Conservation (phyloP, 106 monocot genomes). For the Ottelia alismoides region DNA sequence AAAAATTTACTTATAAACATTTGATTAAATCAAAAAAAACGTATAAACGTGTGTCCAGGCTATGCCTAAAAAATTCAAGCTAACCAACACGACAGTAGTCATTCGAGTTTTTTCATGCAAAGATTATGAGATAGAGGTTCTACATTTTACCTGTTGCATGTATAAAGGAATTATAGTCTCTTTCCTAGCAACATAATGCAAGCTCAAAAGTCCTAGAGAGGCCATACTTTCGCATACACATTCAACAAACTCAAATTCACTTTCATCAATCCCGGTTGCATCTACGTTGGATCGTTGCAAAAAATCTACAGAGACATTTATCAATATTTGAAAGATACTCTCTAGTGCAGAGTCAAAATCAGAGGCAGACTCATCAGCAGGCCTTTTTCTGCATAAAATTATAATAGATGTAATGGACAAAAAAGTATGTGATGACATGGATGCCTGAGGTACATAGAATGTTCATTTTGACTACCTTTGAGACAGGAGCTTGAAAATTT, state of each 20-base stretch:
- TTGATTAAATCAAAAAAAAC: too few relatives aligned
- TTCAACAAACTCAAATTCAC: constrained; percentile 69
- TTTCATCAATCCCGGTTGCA: constrained; percentile 50
- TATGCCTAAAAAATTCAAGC: too few relatives aligned
- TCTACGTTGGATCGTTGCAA: constrained; percentile 37
- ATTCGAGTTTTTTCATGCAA: too few relatives aligned
- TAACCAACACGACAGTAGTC: too few relatives aligned
- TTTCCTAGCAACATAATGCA: constrained; percentile 56
- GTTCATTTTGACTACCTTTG: too few relatives aligned
- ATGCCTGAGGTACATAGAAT: too few relatives aligned
- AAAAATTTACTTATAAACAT: too few relatives aligned
- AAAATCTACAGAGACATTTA: constrained; percentile 58
- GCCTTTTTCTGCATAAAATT: constrained; percentile 61
- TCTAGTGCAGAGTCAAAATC: constrained; percentile 83
- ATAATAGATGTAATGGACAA: too few relatives aligned
- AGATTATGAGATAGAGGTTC: too few relatives aligned
- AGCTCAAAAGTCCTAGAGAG: constrained; percentile 60
- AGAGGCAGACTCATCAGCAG: constrained; percentile 41
- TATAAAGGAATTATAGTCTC: constrained; percentile 28
- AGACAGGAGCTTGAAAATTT: constrained; percentile 79
- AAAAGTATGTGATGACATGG: too few relatives aligned
- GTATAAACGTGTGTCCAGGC: too few relatives aligned
- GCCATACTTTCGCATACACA: constrained; percentile 82
- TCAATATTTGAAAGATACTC: constrained; percentile 58
- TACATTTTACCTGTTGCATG: constrained; percentile 77